Evolutionary conservation across 495 filamentous ascomycete species (phyloP).

Genomic region (Neurospora africana): DNA sequence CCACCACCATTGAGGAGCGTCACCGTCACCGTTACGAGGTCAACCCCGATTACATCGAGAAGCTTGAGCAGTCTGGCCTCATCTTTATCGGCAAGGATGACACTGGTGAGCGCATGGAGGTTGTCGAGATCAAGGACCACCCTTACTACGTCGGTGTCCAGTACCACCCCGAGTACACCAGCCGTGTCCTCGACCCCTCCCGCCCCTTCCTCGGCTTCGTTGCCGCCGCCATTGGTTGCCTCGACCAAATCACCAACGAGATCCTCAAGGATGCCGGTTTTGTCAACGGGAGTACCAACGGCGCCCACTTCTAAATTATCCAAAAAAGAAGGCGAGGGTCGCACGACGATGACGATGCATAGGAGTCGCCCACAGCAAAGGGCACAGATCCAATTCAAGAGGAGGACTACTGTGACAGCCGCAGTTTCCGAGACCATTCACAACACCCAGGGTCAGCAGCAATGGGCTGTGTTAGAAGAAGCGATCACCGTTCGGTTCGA

Average conservation of each 20-base stretch:
- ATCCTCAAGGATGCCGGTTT: background rate
- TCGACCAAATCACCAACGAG: slow-evolving; percentile 33
- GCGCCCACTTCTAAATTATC: background rate
- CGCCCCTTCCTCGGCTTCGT: slow-evolving; percentile 80
- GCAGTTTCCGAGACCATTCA: background rate
- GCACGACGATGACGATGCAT: background rate
- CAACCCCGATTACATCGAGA: slow-evolving; percentile 54
- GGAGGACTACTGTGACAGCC: background rate
- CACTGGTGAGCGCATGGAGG: slow-evolving; percentile 77
- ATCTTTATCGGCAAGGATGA: slow-evolving; percentile 73
- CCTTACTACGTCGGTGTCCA: slow-evolving; percentile 66
- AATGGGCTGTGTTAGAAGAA: no score
- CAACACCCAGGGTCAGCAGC: background rate
- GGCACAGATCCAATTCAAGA: background rate
- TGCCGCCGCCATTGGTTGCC: slow-evolving; percentile 57
- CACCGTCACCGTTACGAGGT: slow-evolving; percentile 71
- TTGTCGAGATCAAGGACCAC: slow-evolving; percentile 81
- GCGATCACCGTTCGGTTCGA: background rate
- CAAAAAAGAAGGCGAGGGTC: background rate
- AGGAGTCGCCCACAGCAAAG: background rate
- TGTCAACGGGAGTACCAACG: background rate
- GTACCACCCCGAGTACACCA: slow-evolving; percentile 16
- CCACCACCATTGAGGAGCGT: slow-evolving; percentile 46
- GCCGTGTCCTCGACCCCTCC: slow-evolving; percentile 41
- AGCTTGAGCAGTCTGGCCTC: slow-evolving; percentile 47